phyloP scores from a whole-genome alignment of 768 basidiomycete genomes.

The Boletus rubroflammeus region DNA sequence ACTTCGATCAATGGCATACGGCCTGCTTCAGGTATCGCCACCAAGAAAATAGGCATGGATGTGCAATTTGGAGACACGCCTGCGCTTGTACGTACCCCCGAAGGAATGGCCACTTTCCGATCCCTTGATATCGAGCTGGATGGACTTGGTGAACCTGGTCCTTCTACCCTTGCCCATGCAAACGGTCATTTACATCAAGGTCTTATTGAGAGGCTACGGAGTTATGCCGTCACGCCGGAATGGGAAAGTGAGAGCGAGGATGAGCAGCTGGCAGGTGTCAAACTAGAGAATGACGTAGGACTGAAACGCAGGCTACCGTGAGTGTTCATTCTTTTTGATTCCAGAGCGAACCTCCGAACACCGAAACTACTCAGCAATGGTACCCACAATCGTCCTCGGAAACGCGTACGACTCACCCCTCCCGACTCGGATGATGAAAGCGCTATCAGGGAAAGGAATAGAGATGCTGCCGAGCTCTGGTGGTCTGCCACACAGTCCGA shows the following conservation, averaged over 20 bases:
- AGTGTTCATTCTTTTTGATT: slow-evolving; percentile 13
- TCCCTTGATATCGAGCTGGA: slow-evolving; percentile 56
- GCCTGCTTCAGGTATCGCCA: background rate
- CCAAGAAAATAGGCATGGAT: slow-evolving; percentile 33
- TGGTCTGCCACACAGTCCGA: slow-evolving; percentile 70
- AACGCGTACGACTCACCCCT: slow-evolving; percentile 53
- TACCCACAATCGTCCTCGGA: slow-evolving; percentile 47
- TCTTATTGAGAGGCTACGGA: slow-evolving; percentile 19
- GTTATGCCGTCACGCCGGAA: slow-evolving; percentile 18
- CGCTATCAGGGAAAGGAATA: slow-evolving; percentile 30
- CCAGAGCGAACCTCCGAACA: background rate
- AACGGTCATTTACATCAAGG: slow-evolving; percentile 25
- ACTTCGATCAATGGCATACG: slow-evolving; percentile 20
- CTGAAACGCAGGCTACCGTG: slow-evolving; percentile 55
- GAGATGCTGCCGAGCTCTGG: slow-evolving; percentile 57
- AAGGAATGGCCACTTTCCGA: slow-evolving; percentile 68
- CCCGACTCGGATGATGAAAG: slow-evolving; percentile 36
- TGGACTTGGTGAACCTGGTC: slow-evolving; percentile 32
- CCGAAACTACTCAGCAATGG: slow-evolving; percentile 18
- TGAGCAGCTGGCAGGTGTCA: slow-evolving; percentile 19
- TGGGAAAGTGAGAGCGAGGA: slow-evolving; percentile 40
- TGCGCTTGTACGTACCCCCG: slow-evolving; percentile 65
- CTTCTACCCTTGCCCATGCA: slow-evolving; percentile 32
- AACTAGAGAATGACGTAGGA: slow-evolving; percentile 39
- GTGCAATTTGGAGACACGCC: slow-evolving; percentile 60